Conservation (phyloP, 352 stramenopile species). For the Globisporangium spinosum region DNA sequence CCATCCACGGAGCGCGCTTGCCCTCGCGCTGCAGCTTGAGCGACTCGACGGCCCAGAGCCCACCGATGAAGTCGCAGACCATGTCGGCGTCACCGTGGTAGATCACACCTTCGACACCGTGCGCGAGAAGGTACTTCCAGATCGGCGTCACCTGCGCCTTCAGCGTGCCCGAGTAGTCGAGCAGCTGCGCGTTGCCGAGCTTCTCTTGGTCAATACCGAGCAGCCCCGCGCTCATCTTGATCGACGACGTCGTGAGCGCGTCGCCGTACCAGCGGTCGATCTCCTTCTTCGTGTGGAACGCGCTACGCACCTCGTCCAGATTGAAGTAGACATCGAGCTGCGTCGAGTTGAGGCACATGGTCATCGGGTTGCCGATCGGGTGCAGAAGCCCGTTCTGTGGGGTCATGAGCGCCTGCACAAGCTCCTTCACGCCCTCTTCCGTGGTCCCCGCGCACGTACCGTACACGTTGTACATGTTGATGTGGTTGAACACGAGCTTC, state of each 20-base stretch:
- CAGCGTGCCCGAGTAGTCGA: slow-evolving; percentile 52
- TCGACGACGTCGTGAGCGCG: slow-evolving; percentile 36
- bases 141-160: slow-evolving; percentile 40
- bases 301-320: slow-evolving; percentile 36
- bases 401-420: slow-evolving; percentile 44
- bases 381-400: slow-evolving; percentile 24
- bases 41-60: slow-evolving; percentile 67
- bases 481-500: slow-evolving; percentile 6
- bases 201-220: slow-evolving; percentile 31
- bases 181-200: slow-evolving; percentile 30
- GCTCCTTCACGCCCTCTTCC: slow-evolving; percentile 30
- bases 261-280: slow-evolving; percentile 12
- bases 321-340: slow-evolving; percentile 45
- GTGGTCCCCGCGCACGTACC: slow-evolving; percentile 17
- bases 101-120: slow-evolving; percentile 27
- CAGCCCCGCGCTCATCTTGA: slow-evolving; percentile 32
- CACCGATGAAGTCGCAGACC: slow-evolving; percentile 62
- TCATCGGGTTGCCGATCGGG: slow-evolving; percentile 28
- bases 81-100: slow-evolving; percentile 74
- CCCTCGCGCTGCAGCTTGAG: slow-evolving; percentile 41
- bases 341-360: slow-evolving; percentile 25
- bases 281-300: slow-evolving; percentile 43
- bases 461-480: slow-evolving; percentile 32
- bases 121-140: slow-evolving; percentile 46
- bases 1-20: slow-evolving; percentile 41